A percentile compares a stretch with the other conserved stretches of the same genome.
These are phyloP conservation scores for Litchi chinensis DNA, from an alignment of 345 rosid genomes.

Conservation along the genomic window DNA sequence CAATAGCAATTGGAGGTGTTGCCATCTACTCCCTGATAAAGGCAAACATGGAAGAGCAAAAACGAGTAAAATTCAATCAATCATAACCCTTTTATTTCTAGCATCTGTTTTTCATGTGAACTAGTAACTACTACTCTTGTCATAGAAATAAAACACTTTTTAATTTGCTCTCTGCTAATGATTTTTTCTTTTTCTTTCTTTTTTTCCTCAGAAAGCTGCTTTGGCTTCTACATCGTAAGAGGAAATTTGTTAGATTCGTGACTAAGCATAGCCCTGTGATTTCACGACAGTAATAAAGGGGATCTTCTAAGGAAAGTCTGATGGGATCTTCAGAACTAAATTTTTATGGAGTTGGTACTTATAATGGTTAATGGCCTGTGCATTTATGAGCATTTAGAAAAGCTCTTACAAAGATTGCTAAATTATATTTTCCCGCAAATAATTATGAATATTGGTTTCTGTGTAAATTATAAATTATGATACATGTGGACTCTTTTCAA, in stretches of 20 bases:
- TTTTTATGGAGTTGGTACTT: background rate
- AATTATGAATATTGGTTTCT: background rate
- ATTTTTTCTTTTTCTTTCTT: background rate
- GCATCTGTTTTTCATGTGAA: background rate
- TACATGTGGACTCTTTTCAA: background rate
- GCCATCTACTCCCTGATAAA: slow-evolving; percentile 52
- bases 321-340: background rate
- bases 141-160: background rate
- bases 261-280: background rate
- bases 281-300: background rate
- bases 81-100: background rate
- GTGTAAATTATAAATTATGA: background rate
- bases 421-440: background rate
- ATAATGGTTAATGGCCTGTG: background rate
- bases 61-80: slow-evolving; percentile 34
- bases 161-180: background rate
- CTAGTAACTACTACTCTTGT: background rate
- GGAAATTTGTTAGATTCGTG: background rate
- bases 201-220: slow-evolving; percentile 38
- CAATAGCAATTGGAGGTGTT: slow-evolving; percentile 53
- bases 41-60: slow-evolving; percentile 54
- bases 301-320: background rate
- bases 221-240: slow-evolving; percentile 23
- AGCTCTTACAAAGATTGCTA: background rate
- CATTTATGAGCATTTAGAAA: background rate